Evolutionary conservation across 2,329 filamentous ascomycete species (phyloP), one percentile per base, ranked within the genome.

Genomic region (Colletotrichum zoysiae): DNA sequence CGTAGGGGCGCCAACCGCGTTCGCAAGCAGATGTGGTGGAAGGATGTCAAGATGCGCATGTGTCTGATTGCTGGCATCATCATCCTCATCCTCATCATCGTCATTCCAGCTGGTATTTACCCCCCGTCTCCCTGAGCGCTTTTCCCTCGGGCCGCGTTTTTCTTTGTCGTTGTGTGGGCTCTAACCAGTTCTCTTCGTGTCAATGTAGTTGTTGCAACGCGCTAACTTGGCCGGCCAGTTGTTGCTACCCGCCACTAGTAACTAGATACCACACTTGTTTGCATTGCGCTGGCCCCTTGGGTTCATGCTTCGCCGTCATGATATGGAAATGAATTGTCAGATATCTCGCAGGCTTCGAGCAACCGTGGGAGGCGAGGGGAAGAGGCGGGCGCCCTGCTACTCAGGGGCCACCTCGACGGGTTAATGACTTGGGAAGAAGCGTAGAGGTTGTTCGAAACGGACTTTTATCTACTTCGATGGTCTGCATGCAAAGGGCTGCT

Each of bases 31-130:
- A 98, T 98, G 95, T 98, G 95, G 95, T 98, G 95, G 95, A 98
- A 98, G 89, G 95, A 98, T 81, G 97, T 98, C 94, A 98, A 98
- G 91, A 99, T 99, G 96, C 92, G 96, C 83, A 96, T 98, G 88
- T 98, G 95, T 85, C 87, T 99, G 78, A 93, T 97, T 80, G 88
- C 91, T 71, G 96, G 95, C 79, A 93, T 99, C 83, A 92, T 98
- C 82, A 89, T 98, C 77, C 88, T 99, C 78, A 89, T 99, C 76
- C 86, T 97, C 77, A 90, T 99, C 82, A 98, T 99, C 82, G 96
- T 99, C 80, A 91, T 98, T 77, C 96, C 96, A 76, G 88, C 92
- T 77, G 94, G 95, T 97, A 90, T 80, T 91, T 84, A 48, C 40
- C n/a, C n/a, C 20, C 35, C 7, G 18, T 5, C n/a, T 12, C 42